Percentiles rank a stretch among this genome's conserved stretches.
phyloP scores from a whole-genome alignment of 2,329 filamentous ascomycete species.

The Penicillium griseofulvum region DNA sequence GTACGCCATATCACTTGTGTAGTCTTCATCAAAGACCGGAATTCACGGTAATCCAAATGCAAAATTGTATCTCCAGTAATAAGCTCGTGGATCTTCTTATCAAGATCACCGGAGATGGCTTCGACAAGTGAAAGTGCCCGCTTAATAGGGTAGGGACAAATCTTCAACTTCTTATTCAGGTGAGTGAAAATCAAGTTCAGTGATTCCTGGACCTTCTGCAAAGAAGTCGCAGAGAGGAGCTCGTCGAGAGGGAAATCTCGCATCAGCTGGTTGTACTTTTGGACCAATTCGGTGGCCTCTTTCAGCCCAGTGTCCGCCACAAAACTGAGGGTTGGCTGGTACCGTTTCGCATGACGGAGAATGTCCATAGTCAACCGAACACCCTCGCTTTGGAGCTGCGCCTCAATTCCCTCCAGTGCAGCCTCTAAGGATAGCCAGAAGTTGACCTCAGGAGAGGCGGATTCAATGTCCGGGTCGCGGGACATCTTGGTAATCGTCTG shows the following conservation, averaged over 20 bases:
- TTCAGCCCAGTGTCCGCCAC: slow-evolving; percentile 92
- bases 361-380: slow-evolving; percentile 91
- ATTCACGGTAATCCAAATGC: slow-evolving; percentile 88
- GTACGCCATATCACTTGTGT: slow-evolving; percentile 82
- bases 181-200: slow-evolving; percentile 87
- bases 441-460: slow-evolving; percentile 95
- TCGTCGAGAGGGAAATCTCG: slow-evolving; percentile 96
- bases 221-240: slow-evolving; percentile 82
- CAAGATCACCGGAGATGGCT: slow-evolving; percentile 90
- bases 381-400: slow-evolving; percentile 81
- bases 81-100: slow-evolving; percentile 78
- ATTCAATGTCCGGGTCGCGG: slow-evolving; percentile 72
- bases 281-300: slow-evolving; percentile 91
- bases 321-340: slow-evolving; percentile 96
- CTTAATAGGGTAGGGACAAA: slow-evolving; percentile 91
- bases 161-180: slow-evolving; percentile 95
- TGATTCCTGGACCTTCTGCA: slow-evolving; percentile 85
- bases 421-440: slow-evolving; percentile 99
- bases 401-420: slow-evolving; percentile 85
- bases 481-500: slow-evolving; percentile 94
- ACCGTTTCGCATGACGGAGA: slow-evolving; percentile 93
- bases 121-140: slow-evolving; percentile 92
- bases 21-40: slow-evolving; percentile 77
- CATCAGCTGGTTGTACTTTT: slow-evolving; percentile 99
- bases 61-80: slow-evolving; percentile 85